Evolutionary conservation across 73 alveolate species (phyloP).

Genomic region (Paramecium sonneborni): DNA sequence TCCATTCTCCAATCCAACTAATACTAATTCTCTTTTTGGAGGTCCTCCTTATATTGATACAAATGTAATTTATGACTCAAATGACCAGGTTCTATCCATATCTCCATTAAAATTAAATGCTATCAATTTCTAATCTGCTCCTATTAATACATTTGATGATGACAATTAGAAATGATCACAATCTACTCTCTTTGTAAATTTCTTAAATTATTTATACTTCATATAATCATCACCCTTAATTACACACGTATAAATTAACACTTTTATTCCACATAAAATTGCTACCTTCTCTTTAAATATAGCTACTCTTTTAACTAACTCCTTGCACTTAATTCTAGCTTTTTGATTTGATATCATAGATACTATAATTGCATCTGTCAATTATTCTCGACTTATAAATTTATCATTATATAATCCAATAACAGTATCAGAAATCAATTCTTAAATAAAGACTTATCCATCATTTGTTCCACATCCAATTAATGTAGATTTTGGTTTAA

Average conservation of each 20-base stretch:
- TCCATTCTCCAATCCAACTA: conserved; percentile 59
- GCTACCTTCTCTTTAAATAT: conserved; percentile 61
- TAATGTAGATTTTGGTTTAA: conserved; percentile 6
- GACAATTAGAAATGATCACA: not conserved
- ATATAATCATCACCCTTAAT: conserved; percentile 34
- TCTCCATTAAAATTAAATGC: conserved; percentile 53
- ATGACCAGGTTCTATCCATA: conserved; percentile 60
- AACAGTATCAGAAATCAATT: conserved; percentile 29
- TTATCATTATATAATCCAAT: conserved; percentile 46
- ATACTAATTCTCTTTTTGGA: conserved; percentile 35
- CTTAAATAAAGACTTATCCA: conserved; percentile 27
- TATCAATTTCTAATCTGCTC: not conserved
- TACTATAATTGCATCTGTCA: conserved; percentile 48
- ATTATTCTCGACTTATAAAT: conserved; percentile 51
- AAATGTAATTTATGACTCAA: conserved; percentile 21
- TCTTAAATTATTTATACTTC: conserved; percentile 58
- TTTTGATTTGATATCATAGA: conserved; percentile 17
- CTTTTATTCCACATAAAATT: conserved; percentile 13
- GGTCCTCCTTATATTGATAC: conserved; percentile 33
- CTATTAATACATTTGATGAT: conserved; percentile 31
- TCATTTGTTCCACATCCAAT: conserved; percentile 21
- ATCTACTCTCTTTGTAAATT: conserved; percentile 35
- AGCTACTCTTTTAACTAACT: conserved; percentile 48
- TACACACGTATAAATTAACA: conserved; percentile 33
- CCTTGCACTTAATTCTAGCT: conserved; percentile 60